These are phyloP conservation scores for Fusarium annulatum DNA, from an alignment of 2,329 filamentous ascomycete genomes.

Conservation along the genomic window DNA sequence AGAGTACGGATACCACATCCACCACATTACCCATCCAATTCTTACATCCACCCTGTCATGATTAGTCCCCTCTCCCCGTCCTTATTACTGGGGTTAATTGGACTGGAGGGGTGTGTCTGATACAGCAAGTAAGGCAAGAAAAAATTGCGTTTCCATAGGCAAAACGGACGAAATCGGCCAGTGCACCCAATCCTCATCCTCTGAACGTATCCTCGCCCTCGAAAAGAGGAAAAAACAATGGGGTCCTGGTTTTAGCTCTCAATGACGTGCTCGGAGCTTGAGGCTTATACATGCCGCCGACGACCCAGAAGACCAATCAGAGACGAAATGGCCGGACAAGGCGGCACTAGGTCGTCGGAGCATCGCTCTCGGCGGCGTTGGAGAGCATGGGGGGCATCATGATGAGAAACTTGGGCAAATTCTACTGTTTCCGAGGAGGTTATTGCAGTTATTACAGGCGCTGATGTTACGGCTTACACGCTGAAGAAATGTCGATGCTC, in stretches of 20 bases:
- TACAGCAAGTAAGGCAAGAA: conserved; percentile 19
- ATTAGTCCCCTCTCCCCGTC: conserved; percentile 29
- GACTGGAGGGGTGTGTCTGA: conserved; percentile 25
- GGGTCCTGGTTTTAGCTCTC: conserved; percentile 44
- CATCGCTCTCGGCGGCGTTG: conserved; percentile 42
- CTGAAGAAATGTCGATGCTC: not conserved
- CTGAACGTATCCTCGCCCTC: conserved; percentile 29
- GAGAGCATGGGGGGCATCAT: conserved; percentile 16
- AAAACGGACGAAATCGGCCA: conserved; percentile 40
- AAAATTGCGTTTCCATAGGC: conserved; percentile 43
- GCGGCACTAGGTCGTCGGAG: conserved; percentile 42
- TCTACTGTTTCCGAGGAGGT: conserved; percentile 8
- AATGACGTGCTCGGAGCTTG: conserved; percentile 51
- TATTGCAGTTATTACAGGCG: not conserved
- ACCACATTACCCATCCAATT: conserved; percentile 14
- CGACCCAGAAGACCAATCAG: conserved; percentile 44
- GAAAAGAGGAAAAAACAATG: conserved; percentile 40
- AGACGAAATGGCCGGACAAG: conserved; percentile 5
- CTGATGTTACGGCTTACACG: not conserved
- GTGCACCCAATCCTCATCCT: conserved; percentile 20
- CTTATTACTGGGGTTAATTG: conserved; percentile 30
- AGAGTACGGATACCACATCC: conserved; percentile 17
- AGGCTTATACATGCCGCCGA: conserved; percentile 47
- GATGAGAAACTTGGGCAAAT: conserved; percentile 8
- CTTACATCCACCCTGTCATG: conserved; percentile 39